phyloP scores from a whole-genome alignment of 2,329 filamentous ascomycete species.

The Colletotrichum gloeosporioides region DNA sequence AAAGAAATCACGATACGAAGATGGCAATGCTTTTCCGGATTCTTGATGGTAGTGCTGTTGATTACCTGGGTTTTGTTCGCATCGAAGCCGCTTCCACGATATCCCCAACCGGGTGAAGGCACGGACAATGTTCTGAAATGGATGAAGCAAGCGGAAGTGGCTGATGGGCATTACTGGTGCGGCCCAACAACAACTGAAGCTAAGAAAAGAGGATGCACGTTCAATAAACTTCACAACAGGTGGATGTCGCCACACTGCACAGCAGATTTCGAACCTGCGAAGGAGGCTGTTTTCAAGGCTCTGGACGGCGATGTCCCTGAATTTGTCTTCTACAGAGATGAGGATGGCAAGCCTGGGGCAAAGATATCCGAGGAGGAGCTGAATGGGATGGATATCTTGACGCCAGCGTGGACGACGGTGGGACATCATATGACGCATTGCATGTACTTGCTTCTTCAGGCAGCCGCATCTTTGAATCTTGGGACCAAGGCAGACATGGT shows the following conservation, averaged over 20 bases:
- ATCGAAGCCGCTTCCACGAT: background rate
- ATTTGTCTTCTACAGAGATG: background rate
- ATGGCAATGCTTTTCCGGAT: background rate
- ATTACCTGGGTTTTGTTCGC: background rate
- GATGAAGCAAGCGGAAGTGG: conserved; percentile 1
- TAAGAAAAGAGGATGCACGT: background rate
- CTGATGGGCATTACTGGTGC: background rate
- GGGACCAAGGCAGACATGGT: conserved; percentile 8
- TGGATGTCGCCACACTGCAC: conserved; percentile 1
- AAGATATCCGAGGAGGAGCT: background rate
- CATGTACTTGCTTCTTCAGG: conserved; percentile 6
- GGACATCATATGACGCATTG: conserved; percentile 2
- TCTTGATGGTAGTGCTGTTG: background rate
- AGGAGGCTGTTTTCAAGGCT: background rate
- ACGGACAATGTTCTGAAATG: background rate
- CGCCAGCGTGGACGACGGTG: background rate
- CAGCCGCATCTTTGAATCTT: background rate
- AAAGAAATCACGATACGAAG: background rate
- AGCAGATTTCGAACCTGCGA: background rate
- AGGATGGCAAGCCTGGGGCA: background rate
- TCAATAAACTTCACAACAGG: conserved; percentile 6
- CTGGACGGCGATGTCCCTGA: background rate
- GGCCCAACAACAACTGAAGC: background rate
- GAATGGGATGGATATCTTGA: background rate
- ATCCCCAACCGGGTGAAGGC: background rate